Evolutionary conservation across 2,329 filamentous ascomycete species (phyloP), one percentile per base, ranked within the genome.

Genomic region (Orbilia brochopaga): DNA sequence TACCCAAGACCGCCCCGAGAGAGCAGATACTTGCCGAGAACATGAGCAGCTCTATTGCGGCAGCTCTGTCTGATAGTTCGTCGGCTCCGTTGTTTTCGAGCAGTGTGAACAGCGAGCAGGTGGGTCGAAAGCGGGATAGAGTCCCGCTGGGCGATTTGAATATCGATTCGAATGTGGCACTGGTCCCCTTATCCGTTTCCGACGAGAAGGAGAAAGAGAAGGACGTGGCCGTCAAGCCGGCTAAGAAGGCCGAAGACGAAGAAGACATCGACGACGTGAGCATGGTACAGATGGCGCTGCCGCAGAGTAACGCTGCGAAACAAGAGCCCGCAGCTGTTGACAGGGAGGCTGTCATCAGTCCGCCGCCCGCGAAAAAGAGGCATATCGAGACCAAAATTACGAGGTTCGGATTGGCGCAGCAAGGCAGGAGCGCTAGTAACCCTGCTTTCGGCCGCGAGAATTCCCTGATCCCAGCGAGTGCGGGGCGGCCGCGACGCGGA

Each of bases 1-100:
- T 99, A 0, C 94, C 94, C 2, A 87, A 88, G 24, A 97, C 94
- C 0, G 80, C 80, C 24, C 74, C 82, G 0, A 82, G 82, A 74
- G 81, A 83, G 6, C 75, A 75, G 21, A 62, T 77, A 32, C 59
- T 76, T 23, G 24, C 48, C 24, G 51, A 50, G 7, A 61, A 57
- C 11, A n/a, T 37, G 1, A 51, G 53, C 13, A 57, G 52, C 7
- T 23, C 58, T 1, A 30, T 73, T 35, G 37, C 40, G 50, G 50
- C 32, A n/a, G 48, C 24, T 10, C 53, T 55, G 7, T 51, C 60
- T 1, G 61, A 73, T 24, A 23, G 10, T n/a, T 50, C 44, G 11
- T 50, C 44, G 11, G 32, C 11, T 48, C 50, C 53, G 30, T 13
- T 7, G 7, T 2, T 13, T 42, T 24, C 24, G 32, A 13, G 50